These are phyloP conservation scores for Haematococcus lacustris DNA, from an alignment of 139 green algal species.

Conservation along the genomic window DNA sequence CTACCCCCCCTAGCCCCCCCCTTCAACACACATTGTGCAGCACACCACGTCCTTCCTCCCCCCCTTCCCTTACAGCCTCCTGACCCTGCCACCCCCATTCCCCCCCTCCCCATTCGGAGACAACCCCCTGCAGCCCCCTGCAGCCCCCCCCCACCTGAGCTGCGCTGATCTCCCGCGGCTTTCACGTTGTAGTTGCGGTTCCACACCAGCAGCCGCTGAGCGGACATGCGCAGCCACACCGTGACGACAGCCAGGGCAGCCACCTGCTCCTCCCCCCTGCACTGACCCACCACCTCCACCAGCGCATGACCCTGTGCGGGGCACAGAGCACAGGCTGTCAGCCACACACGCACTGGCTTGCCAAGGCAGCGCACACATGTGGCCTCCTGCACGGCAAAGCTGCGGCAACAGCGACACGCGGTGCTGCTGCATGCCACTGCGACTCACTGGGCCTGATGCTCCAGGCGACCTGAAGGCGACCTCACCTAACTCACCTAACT, in stretches of 20 bases:
- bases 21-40: too few species aligned
- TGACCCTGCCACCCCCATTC: too few species aligned
- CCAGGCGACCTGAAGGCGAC: too few species aligned
- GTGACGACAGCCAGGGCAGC: slow-evolving; percentile 12
- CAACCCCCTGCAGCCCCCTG: too few species aligned
- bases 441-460: neutral
- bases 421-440: neutral
- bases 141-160: slow-evolving; percentile 43
- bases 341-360: too few species aligned
- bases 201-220: slow-evolving; percentile 29
- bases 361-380: neutral
- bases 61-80: too few species aligned
- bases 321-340: too few species aligned
- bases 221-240: slow-evolving; percentile 21
- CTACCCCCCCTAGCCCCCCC: too few species aligned
- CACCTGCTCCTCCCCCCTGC: neutral
- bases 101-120: too few species aligned
- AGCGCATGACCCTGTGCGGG: slow-evolving; percentile 10
- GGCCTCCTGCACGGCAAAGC: neutral
- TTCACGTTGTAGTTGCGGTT: slow-evolving; percentile 79
- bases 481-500: too few species aligned
- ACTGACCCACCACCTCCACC: slow-evolving; percentile 11
- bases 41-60: too few species aligned
- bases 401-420: too few species aligned
- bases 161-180: slow-evolving; percentile 61